Conservation (phyloP, 2,329 filamentous ascomycete species). For the Talaromyces sp. region DNA sequence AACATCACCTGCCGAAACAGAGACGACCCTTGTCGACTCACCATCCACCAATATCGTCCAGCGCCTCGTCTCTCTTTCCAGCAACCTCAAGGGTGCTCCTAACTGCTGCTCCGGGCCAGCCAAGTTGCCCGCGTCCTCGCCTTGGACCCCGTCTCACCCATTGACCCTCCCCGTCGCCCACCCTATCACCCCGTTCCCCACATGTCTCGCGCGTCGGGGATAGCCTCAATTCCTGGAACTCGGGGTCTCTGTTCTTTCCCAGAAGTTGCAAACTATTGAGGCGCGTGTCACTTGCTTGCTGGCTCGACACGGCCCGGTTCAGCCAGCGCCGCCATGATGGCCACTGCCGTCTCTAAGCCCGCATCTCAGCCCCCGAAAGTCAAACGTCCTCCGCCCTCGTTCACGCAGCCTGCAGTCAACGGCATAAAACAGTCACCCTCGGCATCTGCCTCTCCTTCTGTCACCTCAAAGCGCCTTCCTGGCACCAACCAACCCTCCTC, state of each 20-base stretch:
- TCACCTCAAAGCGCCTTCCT: constrained; percentile 52
- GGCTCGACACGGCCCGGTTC: constrained; percentile 1
- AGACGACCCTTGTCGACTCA: constrained; percentile 1
- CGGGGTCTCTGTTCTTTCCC: constrained; percentile 23
- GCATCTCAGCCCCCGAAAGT: constrained; percentile 51
- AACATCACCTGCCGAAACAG: constrained; percentile 12
- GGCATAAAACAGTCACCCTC: constrained; percentile 50
- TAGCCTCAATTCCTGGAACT: constrained; percentile 33
- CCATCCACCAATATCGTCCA: background rate
- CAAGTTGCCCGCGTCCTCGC: background rate
- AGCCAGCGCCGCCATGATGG: constrained; percentile 29
- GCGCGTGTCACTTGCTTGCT: constrained; percentile 17
- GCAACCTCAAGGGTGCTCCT: background rate
- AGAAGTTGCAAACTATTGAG: constrained; percentile 21
- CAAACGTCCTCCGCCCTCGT: constrained; percentile 63
- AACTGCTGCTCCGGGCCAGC: constrained; percentile 5
- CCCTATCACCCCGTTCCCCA: constrained; percentile 31
- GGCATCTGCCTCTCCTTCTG: constrained; percentile 54
- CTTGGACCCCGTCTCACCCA: background rate
- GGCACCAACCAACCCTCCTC: constrained; percentile 49
- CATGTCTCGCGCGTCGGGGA: constrained; percentile 41
- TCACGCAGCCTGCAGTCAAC: constrained; percentile 58
- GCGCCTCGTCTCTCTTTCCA: background rate
- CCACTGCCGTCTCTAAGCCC: constrained; percentile 41
- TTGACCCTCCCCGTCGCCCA: constrained; percentile 10